These are phyloP conservation scores for Pseudotsuga menziesii DNA, from an alignment of 75 land plant species.

Conservation along the genomic window DNA sequence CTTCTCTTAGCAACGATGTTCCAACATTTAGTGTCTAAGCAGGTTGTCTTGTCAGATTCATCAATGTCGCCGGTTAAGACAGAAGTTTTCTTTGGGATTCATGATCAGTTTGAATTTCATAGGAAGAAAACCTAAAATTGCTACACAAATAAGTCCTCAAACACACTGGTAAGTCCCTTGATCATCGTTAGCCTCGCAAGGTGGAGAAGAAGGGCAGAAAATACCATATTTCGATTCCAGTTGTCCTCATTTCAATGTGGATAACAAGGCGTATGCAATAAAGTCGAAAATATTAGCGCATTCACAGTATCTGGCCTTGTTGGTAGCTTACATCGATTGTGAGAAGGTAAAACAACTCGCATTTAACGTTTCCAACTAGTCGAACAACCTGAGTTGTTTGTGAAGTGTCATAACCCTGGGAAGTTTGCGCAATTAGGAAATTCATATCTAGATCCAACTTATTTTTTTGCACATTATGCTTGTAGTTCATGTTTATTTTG, in stretches of 20 bases:
- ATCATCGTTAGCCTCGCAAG: not conserved
- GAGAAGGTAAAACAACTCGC: slow-evolving; percentile 42
- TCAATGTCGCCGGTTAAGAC: not conserved
- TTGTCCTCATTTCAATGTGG: not conserved
- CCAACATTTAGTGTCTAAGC: not conserved
- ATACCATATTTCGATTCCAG: not conserved
- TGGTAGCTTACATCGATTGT: slow-evolving; percentile 67
- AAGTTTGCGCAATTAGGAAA: no score
- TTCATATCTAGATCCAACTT: no score
- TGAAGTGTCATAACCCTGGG: no score
- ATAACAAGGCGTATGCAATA: slow-evolving; percentile 32
- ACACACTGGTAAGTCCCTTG: not conserved
- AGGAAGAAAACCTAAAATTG: not conserved
- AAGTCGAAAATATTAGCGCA: slow-evolving; percentile 68
- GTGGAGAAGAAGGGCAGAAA: not conserved
- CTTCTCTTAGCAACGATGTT: not conserved
- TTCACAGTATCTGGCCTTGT: slow-evolving; percentile 50
- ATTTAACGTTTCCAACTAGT: no score
- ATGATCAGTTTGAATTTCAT: no score
- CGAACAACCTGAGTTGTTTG: no score
- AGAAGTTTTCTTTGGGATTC: no score
- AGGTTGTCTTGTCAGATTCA: not conserved
- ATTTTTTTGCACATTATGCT: no score
- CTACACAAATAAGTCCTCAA: not conserved
- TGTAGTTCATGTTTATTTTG: no score